phyloP scores from a whole-genome alignment of 2,329 filamentous ascomycete genomes.

The Dryadomyces quercus-mongolicae region DNA sequence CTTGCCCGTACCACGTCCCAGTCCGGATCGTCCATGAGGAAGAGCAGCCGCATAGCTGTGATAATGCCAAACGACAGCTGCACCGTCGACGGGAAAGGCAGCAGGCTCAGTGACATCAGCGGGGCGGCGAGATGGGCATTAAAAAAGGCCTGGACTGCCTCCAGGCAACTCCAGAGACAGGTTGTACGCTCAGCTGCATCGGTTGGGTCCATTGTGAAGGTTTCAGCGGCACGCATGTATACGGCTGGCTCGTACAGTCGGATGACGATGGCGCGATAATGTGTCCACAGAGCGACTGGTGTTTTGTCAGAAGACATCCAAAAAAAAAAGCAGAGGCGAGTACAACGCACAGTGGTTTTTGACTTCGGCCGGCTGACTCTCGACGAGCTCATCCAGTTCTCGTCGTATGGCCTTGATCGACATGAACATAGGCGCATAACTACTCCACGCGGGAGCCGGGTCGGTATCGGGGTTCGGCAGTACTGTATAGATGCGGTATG shows the following conservation, averaged over 20 bases:
- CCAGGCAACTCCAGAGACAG: constrained; percentile 25
- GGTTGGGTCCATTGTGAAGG: background rate
- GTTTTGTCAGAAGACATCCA: background rate
- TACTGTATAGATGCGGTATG: constrained; percentile 17
- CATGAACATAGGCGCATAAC: constrained; percentile 19
- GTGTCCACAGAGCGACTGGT: constrained; percentile 21
- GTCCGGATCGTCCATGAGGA: constrained; percentile 20
- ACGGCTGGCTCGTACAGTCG: constrained; percentile 27
- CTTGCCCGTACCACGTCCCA: constrained; percentile 24
- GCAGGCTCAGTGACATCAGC: constrained; percentile 14
- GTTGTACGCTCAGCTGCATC: constrained; percentile 20
- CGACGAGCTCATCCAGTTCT: constrained; percentile 19
- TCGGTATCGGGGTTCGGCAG: constrained; percentile 15
- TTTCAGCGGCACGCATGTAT: constrained; percentile 12
- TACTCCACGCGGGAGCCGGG: constrained; percentile 2
- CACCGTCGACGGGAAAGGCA: constrained; percentile 19
- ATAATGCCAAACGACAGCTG: constrained; percentile 23
- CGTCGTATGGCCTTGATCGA: constrained; percentile 19
- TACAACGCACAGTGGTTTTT: constrained; percentile 13
- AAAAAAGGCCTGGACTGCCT: constrained; percentile 17
- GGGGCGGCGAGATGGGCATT: constrained; percentile 16
- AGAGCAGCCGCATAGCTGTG: constrained; percentile 22
- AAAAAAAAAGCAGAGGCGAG: background rate
- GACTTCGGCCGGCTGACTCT: constrained; percentile 10
- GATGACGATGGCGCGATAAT: constrained; percentile 20